Percentiles rank a stretch among this genome's conserved stretches.
Conservation (phyloP, 495 filamentous ascomycete genomes). For the Jackrogersella multiformis region DNA sequence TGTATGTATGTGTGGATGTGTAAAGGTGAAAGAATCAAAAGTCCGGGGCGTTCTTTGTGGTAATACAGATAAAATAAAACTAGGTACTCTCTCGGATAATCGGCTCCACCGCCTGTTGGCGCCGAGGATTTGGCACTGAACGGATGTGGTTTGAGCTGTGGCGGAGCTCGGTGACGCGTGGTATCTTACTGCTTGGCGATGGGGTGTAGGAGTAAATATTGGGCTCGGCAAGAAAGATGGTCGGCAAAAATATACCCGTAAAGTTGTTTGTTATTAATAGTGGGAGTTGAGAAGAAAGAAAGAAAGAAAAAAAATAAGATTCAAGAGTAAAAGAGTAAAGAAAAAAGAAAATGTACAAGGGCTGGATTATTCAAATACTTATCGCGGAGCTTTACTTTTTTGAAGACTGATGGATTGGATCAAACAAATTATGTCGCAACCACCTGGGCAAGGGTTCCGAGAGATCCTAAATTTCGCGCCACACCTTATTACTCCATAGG, state of each 20-base stretch:
- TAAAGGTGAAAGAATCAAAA: neutral
- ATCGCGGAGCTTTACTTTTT: neutral
- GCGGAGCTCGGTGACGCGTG: slow-evolving; percentile 35
- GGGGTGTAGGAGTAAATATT: too few species aligned
- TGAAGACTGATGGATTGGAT: slow-evolving; percentile 10
- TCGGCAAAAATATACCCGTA: too few species aligned
- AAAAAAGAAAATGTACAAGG: too few species aligned
- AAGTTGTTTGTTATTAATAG: too few species aligned
- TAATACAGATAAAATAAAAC: slow-evolving; percentile 28
- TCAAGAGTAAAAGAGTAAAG: neutral
- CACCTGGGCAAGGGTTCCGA: too few species aligned
- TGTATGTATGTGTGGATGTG: too few species aligned
- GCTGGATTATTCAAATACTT: neutral
- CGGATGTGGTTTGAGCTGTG: slow-evolving; percentile 17
- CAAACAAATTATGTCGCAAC: slow-evolving; percentile 27
- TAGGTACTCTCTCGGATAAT: slow-evolving; percentile 23
- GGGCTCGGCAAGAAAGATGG: too few species aligned
- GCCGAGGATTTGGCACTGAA: slow-evolving; percentile 24
- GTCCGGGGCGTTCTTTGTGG: neutral
- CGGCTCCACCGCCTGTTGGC: slow-evolving; percentile 26
- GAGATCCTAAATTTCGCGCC: too few species aligned
- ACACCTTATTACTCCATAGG: too few species aligned
- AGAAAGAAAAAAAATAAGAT: neutral
- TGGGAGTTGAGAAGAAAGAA: too few species aligned
- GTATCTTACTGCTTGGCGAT: slow-evolving; percentile 3